Conservation (phyloP, 257 asterid species). For the Nicotiana otophora region DNA sequence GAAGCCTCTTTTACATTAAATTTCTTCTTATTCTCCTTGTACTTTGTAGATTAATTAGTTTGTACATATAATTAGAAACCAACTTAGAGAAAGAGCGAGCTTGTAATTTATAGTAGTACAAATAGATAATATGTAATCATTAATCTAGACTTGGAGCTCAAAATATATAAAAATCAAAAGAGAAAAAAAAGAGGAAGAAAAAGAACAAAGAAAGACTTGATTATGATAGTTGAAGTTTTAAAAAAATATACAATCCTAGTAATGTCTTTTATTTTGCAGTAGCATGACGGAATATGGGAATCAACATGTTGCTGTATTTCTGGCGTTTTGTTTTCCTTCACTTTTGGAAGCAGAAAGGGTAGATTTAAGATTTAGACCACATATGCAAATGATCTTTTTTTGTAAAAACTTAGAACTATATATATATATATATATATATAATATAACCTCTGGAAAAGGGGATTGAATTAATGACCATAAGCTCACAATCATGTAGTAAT, state of each 20-base stretch:
- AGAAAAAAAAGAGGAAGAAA: not conserved
- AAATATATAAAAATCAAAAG: not conserved
- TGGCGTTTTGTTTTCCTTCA: not conserved
- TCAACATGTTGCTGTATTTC: not conserved
- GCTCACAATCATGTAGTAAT: not conserved
- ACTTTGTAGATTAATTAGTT: not conserved
- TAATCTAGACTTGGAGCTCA: not conserved
- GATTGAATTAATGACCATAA: not conserved
- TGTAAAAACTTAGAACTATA: not conserved
- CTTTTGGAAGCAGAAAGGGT: not conserved
- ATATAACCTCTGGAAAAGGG: not conserved
- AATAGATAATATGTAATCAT: not conserved
- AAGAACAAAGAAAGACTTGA: not conserved
- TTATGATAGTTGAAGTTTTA: not conserved
- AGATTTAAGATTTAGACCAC: not conserved
- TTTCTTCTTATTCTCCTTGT: not conserved
- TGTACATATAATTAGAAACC: not conserved
- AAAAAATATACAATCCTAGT: not conserved
- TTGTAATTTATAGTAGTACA: not conserved
- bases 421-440: not conserved
- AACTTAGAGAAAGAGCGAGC: not conserved
- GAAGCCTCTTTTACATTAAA: constrained; percentile 70
- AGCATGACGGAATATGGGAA: constrained; percentile 3
- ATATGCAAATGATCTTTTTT: not conserved
- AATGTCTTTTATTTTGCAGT: constrained; percentile 20